Conservation (phyloP, 2,329 filamentous ascomycete genomes). For the Sporothrix pallida region DNA sequence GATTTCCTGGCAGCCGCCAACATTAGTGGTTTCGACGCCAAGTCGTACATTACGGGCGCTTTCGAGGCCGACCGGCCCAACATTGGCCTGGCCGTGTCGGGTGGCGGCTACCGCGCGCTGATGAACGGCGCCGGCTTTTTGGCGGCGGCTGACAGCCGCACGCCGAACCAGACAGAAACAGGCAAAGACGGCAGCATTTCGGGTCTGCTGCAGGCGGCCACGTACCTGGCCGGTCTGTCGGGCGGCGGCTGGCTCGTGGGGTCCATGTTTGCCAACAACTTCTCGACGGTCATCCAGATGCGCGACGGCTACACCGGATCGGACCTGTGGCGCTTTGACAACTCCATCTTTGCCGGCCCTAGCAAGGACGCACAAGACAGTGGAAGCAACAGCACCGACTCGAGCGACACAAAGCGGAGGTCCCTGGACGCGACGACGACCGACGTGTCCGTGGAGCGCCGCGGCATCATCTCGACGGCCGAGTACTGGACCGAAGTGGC, state of each 20-base stretch:
- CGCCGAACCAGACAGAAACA: constrained; percentile 60
- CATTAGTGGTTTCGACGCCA: constrained; percentile 80
- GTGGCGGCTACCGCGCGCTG: constrained; percentile 86
- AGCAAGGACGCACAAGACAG: constrained; percentile 40
- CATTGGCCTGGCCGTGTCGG: constrained; percentile 78
- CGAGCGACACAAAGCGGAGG: background rate
- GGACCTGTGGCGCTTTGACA: constrained; percentile 46
- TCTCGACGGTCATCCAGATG: constrained; percentile 68
- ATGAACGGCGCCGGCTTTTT: constrained; percentile 81
- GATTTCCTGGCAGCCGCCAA: constrained; percentile 73
- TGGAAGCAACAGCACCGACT: constrained; percentile 23
- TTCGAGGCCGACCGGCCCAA: constrained; percentile 50
- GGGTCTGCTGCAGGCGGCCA: constrained; percentile 79
- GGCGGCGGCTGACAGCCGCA: constrained; percentile 78
- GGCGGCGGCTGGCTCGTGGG: constrained; percentile 86
- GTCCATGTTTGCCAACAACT: constrained; percentile 85
- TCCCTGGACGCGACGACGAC: background rate
- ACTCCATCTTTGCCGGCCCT: constrained; percentile 46
- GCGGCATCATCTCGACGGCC: constrained; percentile 41
- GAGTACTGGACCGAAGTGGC: constrained; percentile 66
- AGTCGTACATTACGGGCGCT: constrained; percentile 67
- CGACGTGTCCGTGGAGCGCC: constrained; percentile 34
- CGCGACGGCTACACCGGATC: constrained; percentile 50
- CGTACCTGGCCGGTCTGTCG: constrained; percentile 80
- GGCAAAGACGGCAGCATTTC: constrained; percentile 75